Percentiles rank a stretch among this genome's conserved stretches.
phyloP scores from a whole-genome alignment of 176 grass and related monocot genomes.

The Phragmites australis region DNA sequence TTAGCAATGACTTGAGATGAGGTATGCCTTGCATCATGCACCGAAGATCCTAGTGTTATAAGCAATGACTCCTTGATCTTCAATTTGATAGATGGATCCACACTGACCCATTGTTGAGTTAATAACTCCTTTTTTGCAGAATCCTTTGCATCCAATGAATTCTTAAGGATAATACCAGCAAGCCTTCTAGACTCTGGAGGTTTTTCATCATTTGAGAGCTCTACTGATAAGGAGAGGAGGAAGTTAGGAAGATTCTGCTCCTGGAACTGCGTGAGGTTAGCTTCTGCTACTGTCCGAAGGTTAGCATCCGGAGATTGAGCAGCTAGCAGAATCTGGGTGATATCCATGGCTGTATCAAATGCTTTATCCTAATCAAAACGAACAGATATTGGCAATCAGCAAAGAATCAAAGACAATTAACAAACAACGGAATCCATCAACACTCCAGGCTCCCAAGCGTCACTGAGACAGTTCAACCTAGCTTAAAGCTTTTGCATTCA shows the following conservation, averaged over 20 bases:
- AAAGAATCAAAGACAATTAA: constrained; percentile 1
- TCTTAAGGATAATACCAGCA: constrained; percentile 87
- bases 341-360: constrained; percentile 59
- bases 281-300: constrained; percentile 62
- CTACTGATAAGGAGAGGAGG: constrained; percentile 72
- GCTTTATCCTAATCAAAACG: constrained; percentile 22
- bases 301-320: constrained; percentile 80
- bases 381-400: not conserved
- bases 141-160: constrained; percentile 80
- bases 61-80: constrained; percentile 92
- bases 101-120: constrained; percentile 62
- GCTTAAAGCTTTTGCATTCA: constrained; percentile 3
- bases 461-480: constrained; percentile 1
- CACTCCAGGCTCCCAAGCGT: not conserved
- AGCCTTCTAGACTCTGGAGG: constrained; percentile 75
- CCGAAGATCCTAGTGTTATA: constrained; percentile 66
- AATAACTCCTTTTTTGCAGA: constrained; percentile 62
- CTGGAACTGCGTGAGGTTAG: constrained; percentile 82
- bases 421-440: not conserved
- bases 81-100: constrained; percentile 64
- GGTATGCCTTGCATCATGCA: constrained; percentile 72
- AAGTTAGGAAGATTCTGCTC: constrained; percentile 86
- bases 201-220: constrained; percentile 69
- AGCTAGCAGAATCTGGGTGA: constrained; percentile 66
- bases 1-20: constrained; percentile 97